A percentile compares a stretch with the other conserved stretches of the same genome.
phyloP scores from a whole-genome alignment of 306 rosid genomes.

The Sphenostylis stenocarpa region DNA sequence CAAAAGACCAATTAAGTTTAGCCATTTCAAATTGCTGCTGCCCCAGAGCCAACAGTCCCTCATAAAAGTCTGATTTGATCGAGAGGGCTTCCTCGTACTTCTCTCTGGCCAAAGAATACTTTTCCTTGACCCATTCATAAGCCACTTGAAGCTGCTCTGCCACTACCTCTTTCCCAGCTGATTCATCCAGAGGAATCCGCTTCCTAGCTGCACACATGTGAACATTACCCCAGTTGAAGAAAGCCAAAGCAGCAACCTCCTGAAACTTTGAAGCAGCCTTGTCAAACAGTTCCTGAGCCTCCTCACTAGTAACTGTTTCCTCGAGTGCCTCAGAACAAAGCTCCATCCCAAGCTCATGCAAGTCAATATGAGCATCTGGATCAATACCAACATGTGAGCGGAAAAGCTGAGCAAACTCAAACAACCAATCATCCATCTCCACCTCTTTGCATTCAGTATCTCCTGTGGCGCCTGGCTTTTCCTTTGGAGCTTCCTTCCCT shows the following conservation, averaged over 20 bases:
- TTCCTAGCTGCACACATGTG: conserved; percentile 97
- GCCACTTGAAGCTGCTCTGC: conserved; percentile 85
- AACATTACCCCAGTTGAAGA: conserved; percentile 97
- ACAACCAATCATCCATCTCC: conserved; percentile 99
- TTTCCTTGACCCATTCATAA: conserved; percentile 95
- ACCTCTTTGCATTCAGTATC: conserved; percentile 84
- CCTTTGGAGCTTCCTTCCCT: conserved; percentile 64
- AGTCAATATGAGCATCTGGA: conserved; percentile 91
- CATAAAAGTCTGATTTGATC: conserved; percentile 93
- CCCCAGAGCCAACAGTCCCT: conserved; percentile 89
- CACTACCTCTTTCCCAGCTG: conserved; percentile 74
- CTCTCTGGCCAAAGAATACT: conserved; percentile 81
- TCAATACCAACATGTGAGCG: conserved; percentile 96
- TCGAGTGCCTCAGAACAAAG: conserved; percentile 98
- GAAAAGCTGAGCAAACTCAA: conserved; percentile 96
- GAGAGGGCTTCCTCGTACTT: conserved; percentile 87
- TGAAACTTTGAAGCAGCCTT: conserved; percentile 96
- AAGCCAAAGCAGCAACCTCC: conserved; percentile 98
- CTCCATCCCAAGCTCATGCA: conserved; percentile 99
- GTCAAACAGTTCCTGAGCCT: conserved; percentile 86
- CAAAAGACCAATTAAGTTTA: conserved; percentile 96
- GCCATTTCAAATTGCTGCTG: conserved; percentile 98
- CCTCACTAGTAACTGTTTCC: conserved; percentile 94
- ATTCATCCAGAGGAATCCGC: conserved; percentile 87
- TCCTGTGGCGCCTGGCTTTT: conserved; percentile 55